A percentile compares a stretch with the other conserved stretches of the same genome.
phyloP scores from a whole-genome alignment of 768 basidiomycete genomes.

The Tricholoma matsutake region DNA sequence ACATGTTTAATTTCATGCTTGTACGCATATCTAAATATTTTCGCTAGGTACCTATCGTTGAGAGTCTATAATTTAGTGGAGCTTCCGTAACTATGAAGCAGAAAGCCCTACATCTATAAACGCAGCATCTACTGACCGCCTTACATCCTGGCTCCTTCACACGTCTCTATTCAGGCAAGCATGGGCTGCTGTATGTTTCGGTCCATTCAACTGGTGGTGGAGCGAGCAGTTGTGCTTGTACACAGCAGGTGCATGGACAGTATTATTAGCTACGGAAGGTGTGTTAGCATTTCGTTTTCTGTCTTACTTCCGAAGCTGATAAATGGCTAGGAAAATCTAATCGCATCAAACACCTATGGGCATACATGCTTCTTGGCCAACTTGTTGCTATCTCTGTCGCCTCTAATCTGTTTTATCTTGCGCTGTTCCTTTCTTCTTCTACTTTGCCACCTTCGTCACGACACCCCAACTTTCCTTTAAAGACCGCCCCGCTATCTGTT shows the following conservation, averaged over 20 bases:
- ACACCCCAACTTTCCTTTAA: neutral
- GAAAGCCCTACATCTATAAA: neutral
- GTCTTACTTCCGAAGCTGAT: neutral
- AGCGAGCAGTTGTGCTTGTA: slow-evolving; percentile 61
- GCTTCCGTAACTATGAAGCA: slow-evolving; percentile 44
- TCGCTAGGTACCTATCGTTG: neutral
- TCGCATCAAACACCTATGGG: slow-evolving; percentile 51
- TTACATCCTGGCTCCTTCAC: slow-evolving; percentile 50
- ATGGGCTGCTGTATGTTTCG: slow-evolving; percentile 41
- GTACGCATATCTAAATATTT: slow-evolving; percentile 15
- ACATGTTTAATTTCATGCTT: slow-evolving; percentile 33
- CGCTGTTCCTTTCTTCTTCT: slow-evolving; percentile 39
- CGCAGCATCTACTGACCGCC: slow-evolving; percentile 21
- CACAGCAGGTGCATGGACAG: slow-evolving; percentile 55
- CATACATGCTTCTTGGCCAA: slow-evolving; percentile 72
- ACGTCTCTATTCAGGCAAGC: slow-evolving; percentile 64
- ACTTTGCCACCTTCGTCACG: slow-evolving; percentile 10
- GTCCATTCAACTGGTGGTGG: slow-evolving; percentile 65
- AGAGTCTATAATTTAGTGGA: slow-evolving; percentile 42
- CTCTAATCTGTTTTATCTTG: slow-evolving; percentile 58
- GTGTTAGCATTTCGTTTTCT: slow-evolving; percentile 6
- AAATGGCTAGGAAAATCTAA: slow-evolving; percentile 31
- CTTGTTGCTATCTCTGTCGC: slow-evolving; percentile 69
- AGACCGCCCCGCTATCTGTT: slow-evolving; percentile 23
- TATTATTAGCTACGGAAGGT: slow-evolving; percentile 54